Conservation (phyloP, 139 green algal species). For the Chlamydomonas sphaeroides region DNA sequence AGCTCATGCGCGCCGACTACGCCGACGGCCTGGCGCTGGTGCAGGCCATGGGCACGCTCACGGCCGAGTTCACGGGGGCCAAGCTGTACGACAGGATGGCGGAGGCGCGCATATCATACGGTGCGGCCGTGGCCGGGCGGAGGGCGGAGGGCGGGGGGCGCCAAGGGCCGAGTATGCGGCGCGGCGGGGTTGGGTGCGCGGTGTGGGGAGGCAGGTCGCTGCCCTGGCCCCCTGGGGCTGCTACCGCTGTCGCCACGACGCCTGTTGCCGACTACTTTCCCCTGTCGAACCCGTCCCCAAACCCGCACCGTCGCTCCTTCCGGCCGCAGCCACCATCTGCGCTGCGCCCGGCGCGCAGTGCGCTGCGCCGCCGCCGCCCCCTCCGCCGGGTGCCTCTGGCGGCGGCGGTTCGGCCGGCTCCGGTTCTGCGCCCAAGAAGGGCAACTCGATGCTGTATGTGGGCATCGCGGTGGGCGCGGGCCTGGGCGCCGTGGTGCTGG, state of each 20-base stretch:
- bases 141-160: no score
- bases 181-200: no score
- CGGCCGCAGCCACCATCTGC: conserved; percentile 7
- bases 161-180: no score
- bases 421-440: background rate
- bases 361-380: background rate
- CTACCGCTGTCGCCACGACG: no score
- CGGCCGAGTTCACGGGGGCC: background rate
- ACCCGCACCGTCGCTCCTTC: no score
- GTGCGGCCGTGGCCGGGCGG: background rate
- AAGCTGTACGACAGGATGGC: background rate
- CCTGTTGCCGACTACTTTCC: no score
- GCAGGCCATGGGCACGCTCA: background rate
- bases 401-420: no score
- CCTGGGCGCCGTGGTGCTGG: background rate
- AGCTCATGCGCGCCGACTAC: background rate
- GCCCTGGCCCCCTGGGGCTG: no score
- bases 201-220: no score
- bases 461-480: conserved; percentile 2
- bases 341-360: background rate
- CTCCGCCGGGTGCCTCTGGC: no score
- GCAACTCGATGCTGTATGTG: background rate
- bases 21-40: background rate
- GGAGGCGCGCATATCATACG: background rate
- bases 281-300: no score